phyloP scores from a whole-genome alignment of 371 early-diverging fungal species.

The Syncephalastrum monosporum region DNA sequence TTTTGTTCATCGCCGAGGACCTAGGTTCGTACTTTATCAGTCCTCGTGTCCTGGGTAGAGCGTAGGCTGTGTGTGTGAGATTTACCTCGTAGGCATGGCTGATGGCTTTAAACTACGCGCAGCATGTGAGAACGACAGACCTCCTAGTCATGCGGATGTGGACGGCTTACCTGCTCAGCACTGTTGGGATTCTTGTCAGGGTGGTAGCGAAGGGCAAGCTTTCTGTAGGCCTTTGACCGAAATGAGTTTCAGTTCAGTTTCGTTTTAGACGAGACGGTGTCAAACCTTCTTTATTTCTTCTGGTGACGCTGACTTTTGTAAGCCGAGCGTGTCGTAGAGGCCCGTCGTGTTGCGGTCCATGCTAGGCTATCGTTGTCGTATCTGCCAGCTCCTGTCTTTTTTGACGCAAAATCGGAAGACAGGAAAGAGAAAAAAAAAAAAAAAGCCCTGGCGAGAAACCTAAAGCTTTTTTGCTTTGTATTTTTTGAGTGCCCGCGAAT shows the following conservation, averaged over 20 bases:
- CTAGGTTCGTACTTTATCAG: constrained; percentile 12
- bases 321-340: constrained; percentile 60
- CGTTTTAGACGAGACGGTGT: neutral
- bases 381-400: neutral
- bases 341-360: constrained; percentile 51
- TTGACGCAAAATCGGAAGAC: neutral
- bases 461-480: no score
- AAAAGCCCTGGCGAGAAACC: neutral
- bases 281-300: constrained; percentile 64
- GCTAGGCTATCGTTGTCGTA: neutral
- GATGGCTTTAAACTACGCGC: constrained; percentile 69
- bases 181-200: constrained; percentile 72
- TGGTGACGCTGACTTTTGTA: constrained; percentile 56
- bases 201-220: constrained; percentile 74
- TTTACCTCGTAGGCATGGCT: constrained; percentile 80
- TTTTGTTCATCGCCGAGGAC: constrained; percentile 71
- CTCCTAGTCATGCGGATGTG: neutral
- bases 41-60: neutral
- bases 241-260: neutral
- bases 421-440: constrained; percentile 10
- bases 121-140: neutral
- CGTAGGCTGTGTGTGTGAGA: neutral
- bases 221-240: constrained; percentile 36
- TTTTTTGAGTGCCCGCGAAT: no score
- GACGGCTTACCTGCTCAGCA: constrained; percentile 43